These are phyloP conservation scores for Penicillium riverlandense DNA, from an alignment of 495 filamentous ascomycete genomes.

Conservation along the genomic window DNA sequence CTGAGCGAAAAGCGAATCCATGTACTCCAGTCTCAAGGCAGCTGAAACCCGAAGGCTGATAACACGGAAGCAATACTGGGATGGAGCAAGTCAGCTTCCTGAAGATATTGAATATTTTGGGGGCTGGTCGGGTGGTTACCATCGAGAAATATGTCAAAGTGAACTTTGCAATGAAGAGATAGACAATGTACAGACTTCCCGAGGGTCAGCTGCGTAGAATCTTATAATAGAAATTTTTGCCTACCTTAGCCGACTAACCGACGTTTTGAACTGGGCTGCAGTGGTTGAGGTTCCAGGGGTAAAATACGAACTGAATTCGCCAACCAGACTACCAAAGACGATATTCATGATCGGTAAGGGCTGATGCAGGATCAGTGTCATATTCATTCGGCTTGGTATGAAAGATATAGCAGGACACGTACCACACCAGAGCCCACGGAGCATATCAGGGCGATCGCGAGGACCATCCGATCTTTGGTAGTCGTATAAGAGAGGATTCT, in stretches of 20 bases:
- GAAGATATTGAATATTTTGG: neutral
- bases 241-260: constrained; percentile 22
- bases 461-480: constrained; percentile 58
- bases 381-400: neutral
- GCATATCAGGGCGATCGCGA: constrained; percentile 47
- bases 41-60: constrained; percentile 34
- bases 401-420: neutral
- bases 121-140: constrained; percentile 4
- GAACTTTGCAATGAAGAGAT: constrained; percentile 34
- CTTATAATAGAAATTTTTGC: neutral
- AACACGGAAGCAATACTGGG: constrained; percentile 45
- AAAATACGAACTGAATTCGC: constrained; percentile 26
- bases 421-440: constrained; percentile 63
- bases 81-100: neutral
- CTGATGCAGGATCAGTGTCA: constrained; percentile 2
- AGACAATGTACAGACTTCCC: constrained; percentile 24
- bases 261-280: constrained; percentile 18
- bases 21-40: constrained; percentile 23
- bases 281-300: constrained; percentile 12
- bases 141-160: constrained; percentile 24
- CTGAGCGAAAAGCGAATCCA: constrained; percentile 22
- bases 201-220: neutral
- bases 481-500: constrained; percentile 57
- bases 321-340: constrained; percentile 33
- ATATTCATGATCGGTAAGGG: constrained; percentile 41